Conservation (phyloP, 768 basidiomycete genomes). For the Pleurotus citrinopileatus region DNA sequence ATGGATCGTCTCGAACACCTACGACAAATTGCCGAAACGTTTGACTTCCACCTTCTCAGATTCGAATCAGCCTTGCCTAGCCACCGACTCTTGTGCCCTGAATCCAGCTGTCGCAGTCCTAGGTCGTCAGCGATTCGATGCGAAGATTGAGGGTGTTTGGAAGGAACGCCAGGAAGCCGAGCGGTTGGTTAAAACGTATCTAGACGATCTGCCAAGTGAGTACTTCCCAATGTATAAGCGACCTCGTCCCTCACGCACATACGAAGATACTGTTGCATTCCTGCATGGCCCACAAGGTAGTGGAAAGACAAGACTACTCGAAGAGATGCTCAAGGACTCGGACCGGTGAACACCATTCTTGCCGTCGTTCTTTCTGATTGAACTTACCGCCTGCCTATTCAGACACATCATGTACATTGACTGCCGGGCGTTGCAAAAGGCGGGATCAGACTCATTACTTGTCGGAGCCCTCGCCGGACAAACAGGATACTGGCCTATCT, state of each 20-base stretch:
- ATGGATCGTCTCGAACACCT: conserved; percentile 66
- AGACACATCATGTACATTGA: conserved; percentile 82
- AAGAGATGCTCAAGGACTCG: conserved; percentile 46
- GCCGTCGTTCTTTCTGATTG: neutral
- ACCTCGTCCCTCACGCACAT: neutral
- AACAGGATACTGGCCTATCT: conserved; percentile 88
- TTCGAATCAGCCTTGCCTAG: conserved; percentile 19
- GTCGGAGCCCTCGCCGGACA: conserved; percentile 70
- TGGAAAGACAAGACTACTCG: conserved; percentile 66
- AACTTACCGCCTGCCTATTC: neutral
- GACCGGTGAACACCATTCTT: conserved; percentile 40
- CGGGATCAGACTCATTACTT: conserved; percentile 65
- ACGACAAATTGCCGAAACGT: conserved; percentile 38
- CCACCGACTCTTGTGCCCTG: conserved; percentile 9
- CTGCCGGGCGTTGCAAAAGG: conserved; percentile 70
- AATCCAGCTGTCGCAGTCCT: neutral
- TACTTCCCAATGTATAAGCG: conserved; percentile 5
- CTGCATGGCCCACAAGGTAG: conserved; percentile 84
- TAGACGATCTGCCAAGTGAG: conserved; percentile 75
- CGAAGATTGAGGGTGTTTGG: conserved; percentile 56
- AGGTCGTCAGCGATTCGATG: neutral
- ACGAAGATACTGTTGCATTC: conserved; percentile 68
- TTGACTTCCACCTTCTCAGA: conserved; percentile 21
- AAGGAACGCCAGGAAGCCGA: conserved; percentile 83
- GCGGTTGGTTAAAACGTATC: conserved; percentile 61